phyloP scores from a whole-genome alignment of 169 alveolate genomes.

The Cytauxzoon felis region DNA sequence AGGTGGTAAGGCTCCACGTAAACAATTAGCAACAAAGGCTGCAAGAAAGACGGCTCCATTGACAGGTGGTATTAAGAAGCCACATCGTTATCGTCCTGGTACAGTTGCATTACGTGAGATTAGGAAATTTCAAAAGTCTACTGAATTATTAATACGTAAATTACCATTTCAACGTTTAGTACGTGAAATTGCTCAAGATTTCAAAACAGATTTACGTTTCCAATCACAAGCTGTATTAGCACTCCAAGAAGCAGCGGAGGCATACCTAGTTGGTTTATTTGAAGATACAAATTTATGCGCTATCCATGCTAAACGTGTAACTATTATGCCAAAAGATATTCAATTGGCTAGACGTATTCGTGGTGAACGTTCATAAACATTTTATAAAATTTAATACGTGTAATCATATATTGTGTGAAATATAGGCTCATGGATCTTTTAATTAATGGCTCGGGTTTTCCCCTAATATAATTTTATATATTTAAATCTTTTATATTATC shows the following conservation, averaged over 20 bases:
- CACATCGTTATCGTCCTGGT: conserved; percentile 98
- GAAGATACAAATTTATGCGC: conserved; percentile 99
- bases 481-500: too few relatives aligned
- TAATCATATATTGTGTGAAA: background rate
- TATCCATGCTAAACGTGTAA: conserved; percentile 99
- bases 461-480: too few relatives aligned
- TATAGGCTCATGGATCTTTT: too few relatives aligned
- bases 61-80: conserved; percentile 95
- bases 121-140: conserved; percentile 92
- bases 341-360: conserved; percentile 98
- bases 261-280: conserved; percentile 96
- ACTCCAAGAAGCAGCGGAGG: conserved; percentile 98
- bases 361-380: conserved; percentile 89
- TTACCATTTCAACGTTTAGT: conserved; percentile 95
- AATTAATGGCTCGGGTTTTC: background rate
- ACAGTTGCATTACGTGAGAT: conserved; percentile 98
- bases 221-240: conserved; percentile 93
- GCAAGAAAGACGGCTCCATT: conserved; percentile 98
- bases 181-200: conserved; percentile 93
- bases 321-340: conserved; percentile 99
- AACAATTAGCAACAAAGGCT: conserved; percentile 96
- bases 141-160: conserved; percentile 91
- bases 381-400: background rate
- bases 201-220: conserved; percentile 90
- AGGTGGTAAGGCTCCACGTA: conserved; percentile 98